Percentiles rank a stretch among this genome's conserved stretches.
phyloP scores from a whole-genome alignment of 2,329 filamentous ascomycete genomes.

The Chaetomiaceae sp. region DNA sequence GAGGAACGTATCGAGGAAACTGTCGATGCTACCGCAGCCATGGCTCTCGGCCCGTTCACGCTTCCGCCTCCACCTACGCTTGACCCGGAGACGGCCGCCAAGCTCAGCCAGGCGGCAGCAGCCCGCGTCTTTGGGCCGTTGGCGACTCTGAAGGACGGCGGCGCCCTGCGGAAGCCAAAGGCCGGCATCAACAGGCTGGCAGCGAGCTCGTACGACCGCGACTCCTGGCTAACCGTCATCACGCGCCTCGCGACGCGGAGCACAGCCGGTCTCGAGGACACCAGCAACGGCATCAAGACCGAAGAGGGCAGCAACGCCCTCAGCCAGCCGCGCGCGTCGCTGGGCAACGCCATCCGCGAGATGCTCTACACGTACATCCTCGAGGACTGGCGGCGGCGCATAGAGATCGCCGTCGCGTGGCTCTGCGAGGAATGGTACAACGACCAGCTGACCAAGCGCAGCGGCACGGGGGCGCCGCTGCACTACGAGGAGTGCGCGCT shows the following conservation, averaged over 20 bases:
- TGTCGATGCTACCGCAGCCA: conserved; percentile 43
- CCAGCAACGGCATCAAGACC: conserved; percentile 47
- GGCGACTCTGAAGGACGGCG: conserved; percentile 63
- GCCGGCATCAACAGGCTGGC: conserved; percentile 79
- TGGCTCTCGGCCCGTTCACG: conserved; percentile 68
- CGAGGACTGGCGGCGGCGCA: conserved; percentile 84
- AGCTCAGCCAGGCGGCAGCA: conserved; percentile 69
- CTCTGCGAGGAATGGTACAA: conserved; percentile 98
- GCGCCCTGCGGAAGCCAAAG: conserved; percentile 55
- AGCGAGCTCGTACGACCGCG: conserved; percentile 75
- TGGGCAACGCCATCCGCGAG: conserved; percentile 71
- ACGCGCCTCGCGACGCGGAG: conserved; percentile 79
- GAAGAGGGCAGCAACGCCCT: conserved; percentile 41
- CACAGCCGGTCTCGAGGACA: conserved; percentile 62
- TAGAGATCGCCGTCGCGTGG: conserved; percentile 89
- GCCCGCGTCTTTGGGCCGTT: conserved; percentile 75
- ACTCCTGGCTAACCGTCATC: conserved; percentile 87
- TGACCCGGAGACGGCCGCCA: conserved; percentile 64
- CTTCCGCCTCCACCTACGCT: conserved; percentile 72
- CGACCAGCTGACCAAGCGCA: conserved; percentile 53
- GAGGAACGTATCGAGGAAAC: conserved; percentile 43
- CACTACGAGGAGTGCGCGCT: conserved; percentile 78
- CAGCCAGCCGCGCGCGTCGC: conserved; percentile 36
- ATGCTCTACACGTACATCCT: conserved; percentile 79
- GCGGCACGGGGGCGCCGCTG: conserved; percentile 43